Evolutionary conservation across 257 asterid genomes (phyloP).

Genomic region (Leonotis leonurus): DNA sequence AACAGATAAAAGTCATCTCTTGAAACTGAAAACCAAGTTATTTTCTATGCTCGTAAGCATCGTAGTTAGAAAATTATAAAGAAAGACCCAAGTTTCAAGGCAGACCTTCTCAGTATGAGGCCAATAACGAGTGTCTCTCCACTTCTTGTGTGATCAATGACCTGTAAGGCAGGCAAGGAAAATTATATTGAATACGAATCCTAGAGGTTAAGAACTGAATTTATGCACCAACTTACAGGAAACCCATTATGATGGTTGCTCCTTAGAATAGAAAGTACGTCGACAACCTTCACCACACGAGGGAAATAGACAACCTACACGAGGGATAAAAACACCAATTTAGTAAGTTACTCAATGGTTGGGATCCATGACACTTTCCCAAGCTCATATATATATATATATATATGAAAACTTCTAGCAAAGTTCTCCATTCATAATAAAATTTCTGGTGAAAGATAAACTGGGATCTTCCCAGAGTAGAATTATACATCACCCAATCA

Average conservation of each 20-base stretch:
- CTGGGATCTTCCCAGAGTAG: not conserved
- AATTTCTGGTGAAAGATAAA: not conserved
- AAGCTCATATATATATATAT: not conserved
- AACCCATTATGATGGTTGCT: conserved; percentile 88
- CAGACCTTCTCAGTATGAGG: conserved; percentile 79
- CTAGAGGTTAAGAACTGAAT: conserved; percentile 6
- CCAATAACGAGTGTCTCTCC: conserved; percentile 97
- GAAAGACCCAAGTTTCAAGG: conserved; percentile 4
- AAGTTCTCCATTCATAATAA: not conserved
- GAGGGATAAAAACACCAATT: no score
- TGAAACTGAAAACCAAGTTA: not conserved
- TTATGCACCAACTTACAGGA: conserved; percentile 58
- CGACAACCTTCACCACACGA: conserved; percentile 87
- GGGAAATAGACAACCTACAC: conserved; percentile 88
- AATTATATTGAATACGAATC: conserved; percentile 13
- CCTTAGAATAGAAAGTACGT: conserved; percentile 73
- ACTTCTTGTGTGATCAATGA: conserved; percentile 76
- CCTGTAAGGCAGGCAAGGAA: conserved; percentile 35
- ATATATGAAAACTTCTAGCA: not conserved
- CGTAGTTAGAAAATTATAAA: not conserved
- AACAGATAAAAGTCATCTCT: not conserved
- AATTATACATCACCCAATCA: not conserved
- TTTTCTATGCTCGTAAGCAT: not conserved
- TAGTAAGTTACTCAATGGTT: not conserved
- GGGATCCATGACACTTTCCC: not conserved